These are phyloP conservation scores for Phytopythium ostracodes DNA, from an alignment of 352 stramenopile genomes.

Conservation along the genomic window DNA sequence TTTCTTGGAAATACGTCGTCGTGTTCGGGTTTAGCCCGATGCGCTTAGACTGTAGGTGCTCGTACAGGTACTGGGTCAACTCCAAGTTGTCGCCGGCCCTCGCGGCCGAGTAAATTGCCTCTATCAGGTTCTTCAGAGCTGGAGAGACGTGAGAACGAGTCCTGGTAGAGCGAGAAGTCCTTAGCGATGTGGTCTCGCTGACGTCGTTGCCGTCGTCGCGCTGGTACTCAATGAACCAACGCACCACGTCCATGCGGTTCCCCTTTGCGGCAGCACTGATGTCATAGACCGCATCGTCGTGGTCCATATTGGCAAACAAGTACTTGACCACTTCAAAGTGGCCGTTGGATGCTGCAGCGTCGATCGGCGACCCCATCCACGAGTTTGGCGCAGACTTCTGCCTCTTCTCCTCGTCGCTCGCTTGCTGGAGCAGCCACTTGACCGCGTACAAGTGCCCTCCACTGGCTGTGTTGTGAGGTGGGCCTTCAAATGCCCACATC, in stretches of 20 bases:
- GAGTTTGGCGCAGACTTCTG: not conserved
- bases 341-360: not conserved
- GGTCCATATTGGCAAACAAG: not conserved
- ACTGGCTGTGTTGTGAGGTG: too few relatives aligned
- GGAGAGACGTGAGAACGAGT: not conserved
- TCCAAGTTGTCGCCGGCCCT: not conserved
- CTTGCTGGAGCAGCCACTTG: not conserved
- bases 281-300: not conserved
- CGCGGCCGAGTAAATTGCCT: not conserved
- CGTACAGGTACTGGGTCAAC: not conserved
- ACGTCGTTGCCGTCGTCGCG: not conserved
- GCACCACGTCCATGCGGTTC: not conserved
- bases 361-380: not conserved
- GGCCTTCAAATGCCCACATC: too few relatives aligned
- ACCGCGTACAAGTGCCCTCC: too few relatives aligned
- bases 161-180: not conserved
- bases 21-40: not conserved
- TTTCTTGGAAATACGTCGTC: not conserved
- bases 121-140: not conserved
- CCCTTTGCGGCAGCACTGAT: not conserved
- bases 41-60: not conserved
- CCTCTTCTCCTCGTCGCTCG: not conserved
- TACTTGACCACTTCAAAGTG: not conserved
- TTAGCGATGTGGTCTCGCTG: not conserved
- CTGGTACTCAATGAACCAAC: not conserved